Percentiles rank a stretch among this genome's conserved stretches.
Conservation (phyloP, 2,329 filamentous ascomycete species). For the Pestalotiopsis sp. region DNA sequence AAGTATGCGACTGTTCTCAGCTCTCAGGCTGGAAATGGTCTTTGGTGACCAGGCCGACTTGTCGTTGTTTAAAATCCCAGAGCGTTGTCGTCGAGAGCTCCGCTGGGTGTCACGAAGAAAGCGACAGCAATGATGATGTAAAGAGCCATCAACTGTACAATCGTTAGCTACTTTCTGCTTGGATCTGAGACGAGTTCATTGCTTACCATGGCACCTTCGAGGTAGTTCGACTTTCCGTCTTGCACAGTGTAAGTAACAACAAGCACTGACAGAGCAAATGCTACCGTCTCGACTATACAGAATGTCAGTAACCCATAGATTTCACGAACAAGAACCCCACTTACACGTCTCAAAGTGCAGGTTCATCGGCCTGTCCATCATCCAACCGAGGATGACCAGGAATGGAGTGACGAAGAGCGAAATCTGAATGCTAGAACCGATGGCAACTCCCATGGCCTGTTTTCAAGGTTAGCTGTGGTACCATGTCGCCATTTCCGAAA, state of each 20-base stretch:
- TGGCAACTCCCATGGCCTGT: constrained; percentile 75
- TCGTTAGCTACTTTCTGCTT: background rate
- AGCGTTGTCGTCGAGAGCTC: constrained; percentile 45
- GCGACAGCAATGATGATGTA: constrained; percentile 65
- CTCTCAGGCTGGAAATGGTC: background rate
- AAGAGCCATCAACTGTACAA: constrained; percentile 45
- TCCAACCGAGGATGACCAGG: constrained; percentile 80
- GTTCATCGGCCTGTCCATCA: constrained; percentile 72
- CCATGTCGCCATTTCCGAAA: too few species aligned
- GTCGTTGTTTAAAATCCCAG: constrained; percentile 5
- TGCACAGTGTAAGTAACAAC: constrained; percentile 78
- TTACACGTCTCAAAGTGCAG: constrained; percentile 75
- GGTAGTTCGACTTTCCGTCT: constrained; percentile 83
- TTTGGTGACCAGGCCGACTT: background rate
- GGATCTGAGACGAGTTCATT: background rate
- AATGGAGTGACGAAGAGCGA: constrained; percentile 80
- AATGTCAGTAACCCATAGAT: constrained; percentile 17
- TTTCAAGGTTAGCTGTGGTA: constrained; percentile 14
- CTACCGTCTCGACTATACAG: constrained; percentile 68
- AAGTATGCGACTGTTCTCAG: background rate
- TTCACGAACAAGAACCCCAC: constrained; percentile 18
- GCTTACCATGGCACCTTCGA: constrained; percentile 75
- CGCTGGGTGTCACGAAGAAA: constrained; percentile 59
- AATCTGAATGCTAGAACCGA: constrained; percentile 83
- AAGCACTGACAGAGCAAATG: constrained; percentile 75